Base-by-base conservation (phyloP, 2,329 filamentous ascomycete species). In the Monosporascus sp. region DNA sequence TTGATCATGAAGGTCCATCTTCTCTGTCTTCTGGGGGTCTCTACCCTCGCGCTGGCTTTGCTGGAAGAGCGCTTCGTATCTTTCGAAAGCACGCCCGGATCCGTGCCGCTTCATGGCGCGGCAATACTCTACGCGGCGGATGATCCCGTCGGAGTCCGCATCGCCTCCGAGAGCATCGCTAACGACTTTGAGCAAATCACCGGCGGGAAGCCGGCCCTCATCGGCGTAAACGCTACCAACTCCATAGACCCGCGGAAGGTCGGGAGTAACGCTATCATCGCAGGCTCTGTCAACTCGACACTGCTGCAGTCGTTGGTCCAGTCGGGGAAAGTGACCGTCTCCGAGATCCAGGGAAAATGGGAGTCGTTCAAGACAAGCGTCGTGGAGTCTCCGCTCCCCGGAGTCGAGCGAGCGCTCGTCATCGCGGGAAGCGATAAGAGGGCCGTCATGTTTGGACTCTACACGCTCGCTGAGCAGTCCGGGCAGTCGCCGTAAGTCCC, bases 401-500 rank as follows among this genome's bases (percentile, higher is more conserved):
- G 74, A 27, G 72, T 76, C 31, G 63, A 69, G 7, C 68, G 69
- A 49, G 80, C 81, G 1, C 67, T 85, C 19, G 76, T 84, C 7
- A 81, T 85, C 64, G 78, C 76, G 43, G 81, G 78, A 16, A 81
- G 78, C 60, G 81, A 85, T 64, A 81, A 81, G 52, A 72, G 82
- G 54, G 82, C 81, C 27, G 73, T 79, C 0, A 80, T 85, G 38
- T 85, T 79, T 56, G 82, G 81, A 17, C 69, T 81, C 11, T 85
- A 86, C 62, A 79, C 81, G 45, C 61, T 86, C 24, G 82, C 81
- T 0, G 81, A 85, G 61, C 82, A 85, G 59, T 83, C 84, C 46
- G 82, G 82, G 26, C 79, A 85, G 9, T 85, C 82, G 1, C 83
- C 82, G 60, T 69, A 55, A 49, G 65, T 52, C 17, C 48, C 11